A percentile compares a stretch with the other conserved stretches of the same genome.
Evolutionary conservation across 73 alveolate species (phyloP).

Genomic region (Paramecium biaurelia): DNA sequence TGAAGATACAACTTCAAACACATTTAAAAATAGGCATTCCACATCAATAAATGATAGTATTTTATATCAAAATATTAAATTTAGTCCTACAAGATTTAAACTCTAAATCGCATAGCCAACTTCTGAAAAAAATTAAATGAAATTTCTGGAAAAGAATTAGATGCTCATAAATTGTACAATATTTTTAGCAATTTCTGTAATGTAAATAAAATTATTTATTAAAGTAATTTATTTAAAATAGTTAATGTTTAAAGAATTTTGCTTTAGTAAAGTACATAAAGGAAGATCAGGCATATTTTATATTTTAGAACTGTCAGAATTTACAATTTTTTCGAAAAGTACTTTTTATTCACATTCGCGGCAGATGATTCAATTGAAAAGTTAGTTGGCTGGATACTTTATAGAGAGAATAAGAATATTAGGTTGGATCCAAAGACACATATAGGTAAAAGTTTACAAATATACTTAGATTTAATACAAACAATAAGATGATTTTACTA

Average conservation of each 20-base stretch:
- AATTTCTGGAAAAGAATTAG: neutral
- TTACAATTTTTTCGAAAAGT: neutral
- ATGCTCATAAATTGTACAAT: slow-evolving; percentile 2
- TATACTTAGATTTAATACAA: neutral
- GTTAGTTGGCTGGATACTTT: slow-evolving; percentile 16
- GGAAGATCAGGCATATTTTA: neutral
- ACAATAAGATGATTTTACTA: neutral
- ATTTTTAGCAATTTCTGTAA: slow-evolving; percentile 31
- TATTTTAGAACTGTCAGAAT: neutral
- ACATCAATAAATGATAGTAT: slow-evolving; percentile 3
- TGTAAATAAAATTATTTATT: neutral
- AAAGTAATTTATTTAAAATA: neutral
- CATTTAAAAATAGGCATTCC: neutral
- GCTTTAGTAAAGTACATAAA: neutral
- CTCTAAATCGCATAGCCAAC: neutral
- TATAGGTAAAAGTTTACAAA: neutral
- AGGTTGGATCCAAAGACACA: slow-evolving; percentile 10
- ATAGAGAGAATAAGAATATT: neutral
- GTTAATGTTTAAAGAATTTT: neutral
- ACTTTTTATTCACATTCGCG: neutral
- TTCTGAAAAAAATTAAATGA: neutral
- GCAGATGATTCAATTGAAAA: slow-evolving; percentile 33
- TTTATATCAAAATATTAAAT: neutral
- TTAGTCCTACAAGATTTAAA: neutral
- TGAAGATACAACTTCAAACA: neutral